Evolutionary conservation across 768 basidiomycete species (phyloP), one percentile per base, ranked within the genome.

Genomic region (Mycena alexandri): DNA sequence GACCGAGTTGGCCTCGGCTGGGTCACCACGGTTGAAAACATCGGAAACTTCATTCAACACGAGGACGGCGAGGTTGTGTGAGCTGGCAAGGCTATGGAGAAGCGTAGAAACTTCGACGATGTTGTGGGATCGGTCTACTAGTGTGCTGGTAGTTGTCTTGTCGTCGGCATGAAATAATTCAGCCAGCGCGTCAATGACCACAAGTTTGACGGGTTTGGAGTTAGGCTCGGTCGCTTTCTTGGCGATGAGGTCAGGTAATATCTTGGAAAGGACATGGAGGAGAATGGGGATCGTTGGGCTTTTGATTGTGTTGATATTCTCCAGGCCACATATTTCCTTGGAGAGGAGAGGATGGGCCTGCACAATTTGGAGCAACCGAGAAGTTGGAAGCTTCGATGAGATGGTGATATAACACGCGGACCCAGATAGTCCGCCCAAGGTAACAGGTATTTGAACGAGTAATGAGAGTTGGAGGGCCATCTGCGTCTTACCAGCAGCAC

Each of bases 401-500:
- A 93, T 90, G 16, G 91, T 92, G 68, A 97, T 79, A 78, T 93
- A 95, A 75, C 93, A 93, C 2, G 90, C 80, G 1, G 91, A 88
- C 38, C 92, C 93, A 12, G 75, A 81, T 33, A 91, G 77, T 22
- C 90, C 93, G 11, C 89, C 89, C 6, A 82, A 78, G 48, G 77
- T 74, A 51, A 22, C 73, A 24, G 93, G 89, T 0, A 93, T 83
- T 75, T 98, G 96, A 0, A 93, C 91, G 22, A 87, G 82, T 34
- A 97, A 81, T 5, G 94, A 88, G 21, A 95, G 85, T 71, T 96
- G 95, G 16, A 99, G 83, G 5, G 92, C 93, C 6, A 99, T 79
- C 73, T 99, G 96, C 0, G 95, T 95, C 80, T 99, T 99, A 43
- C 98, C 98, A 29, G 97, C 90, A 24, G 95, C 91, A 75, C 98